Base-by-base conservation (phyloP, 108 stramenopile genomes). In the Nitzschia sp. region DNA sequence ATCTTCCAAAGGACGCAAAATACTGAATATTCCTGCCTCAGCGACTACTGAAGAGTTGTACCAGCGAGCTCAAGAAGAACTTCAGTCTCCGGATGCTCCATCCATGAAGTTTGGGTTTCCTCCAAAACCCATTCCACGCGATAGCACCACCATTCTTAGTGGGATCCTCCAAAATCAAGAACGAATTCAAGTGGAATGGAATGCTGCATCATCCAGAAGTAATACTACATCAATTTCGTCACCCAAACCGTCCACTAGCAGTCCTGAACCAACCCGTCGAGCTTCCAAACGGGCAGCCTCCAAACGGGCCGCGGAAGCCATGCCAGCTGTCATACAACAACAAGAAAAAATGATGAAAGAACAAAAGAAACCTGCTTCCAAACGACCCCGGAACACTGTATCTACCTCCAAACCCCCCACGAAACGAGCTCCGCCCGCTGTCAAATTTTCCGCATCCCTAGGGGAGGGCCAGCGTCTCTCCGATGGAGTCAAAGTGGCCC, bases 311-410 rank as follows among this genome's bases (percentile, higher is more conserved):
- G 63, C 80, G 10, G 85, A 82, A 48, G 52, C 66, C 24, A 84
- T 89, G 66, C 67, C 66, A 41, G 77, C 83, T 44, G 63, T 86
- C 15, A 89, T 89, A 50, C 52, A 75, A 34, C 83, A 82, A 22
- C 88, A 89, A 80, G 80, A 86, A 72, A 73, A 71, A 53, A 60
- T 79, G 10, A 41, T 83, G 42, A 70, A 77, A 44, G 39, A 72
- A 51, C 65, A 74, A 21, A 66, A 71, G 67, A 19, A 54, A 41
- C 29, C 29, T 34, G 10, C 48, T 8, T 39, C 53, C 26, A 70
- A 64, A 53, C 37, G 39, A 46, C 10, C 42, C 60, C 42, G 65
- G 69, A 58, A 17, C 57, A 63, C 57, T 71, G 50, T 39, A 41
- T 15, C 53, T 14, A 40, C 61, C 3, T 1, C 61, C 19, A 46